Evolutionary conservation across 1,284 basidiomycete genomes (phyloP), one percentile per base, ranked within the genome.

Genomic region (Filobasidium uniguttulatum): DNA sequence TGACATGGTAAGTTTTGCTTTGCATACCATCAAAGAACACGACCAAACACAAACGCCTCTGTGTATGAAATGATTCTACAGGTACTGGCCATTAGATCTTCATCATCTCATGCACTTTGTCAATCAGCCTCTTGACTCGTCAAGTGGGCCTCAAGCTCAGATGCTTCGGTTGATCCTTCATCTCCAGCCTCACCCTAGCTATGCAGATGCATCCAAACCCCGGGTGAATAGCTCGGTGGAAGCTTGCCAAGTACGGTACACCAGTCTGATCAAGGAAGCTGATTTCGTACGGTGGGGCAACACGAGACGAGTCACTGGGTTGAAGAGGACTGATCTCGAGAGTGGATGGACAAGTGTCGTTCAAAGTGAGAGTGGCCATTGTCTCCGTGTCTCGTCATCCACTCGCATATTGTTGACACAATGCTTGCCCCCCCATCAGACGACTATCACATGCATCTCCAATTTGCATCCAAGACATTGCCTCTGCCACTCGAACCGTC

Each of bases 51-150:
- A n/a, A n/a, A n/a, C n/a, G n/a, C n/a, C n/a, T n/a, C n/a, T n/a
- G n/a, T n/a, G n/a, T n/a, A n/a, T n/a, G n/a, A n/a, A n/a, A 12
- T n/a, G 3, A 46, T 41, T 6, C 28, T 4, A n/a, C 61, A 94
- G 90, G 88, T 88, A 96, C 69, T 94, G 90, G 90, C 81, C 90
- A 31, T 79, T 96, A 55, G 90, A 91, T 33, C 75, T 94, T 38
- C 78, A 94, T 56, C 89, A 90, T 46, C 7, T 40, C 59, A 44
- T 46, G 55, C 19, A 47, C 50, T 44, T 26, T 49, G 12, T 41
- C 30, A 35, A n/a, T 46, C 26, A 31, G 38, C 61, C 2, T 45
- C 46, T 3, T 29, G 50, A 36, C 48, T 56, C 17, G 34, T 46
- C 53, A 5, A 43, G 44, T 35, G 34, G 46, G 17, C 23, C 45